Conservation (phyloP, 306 rosid genomes). For the Ormosia emarginata region DNA sequence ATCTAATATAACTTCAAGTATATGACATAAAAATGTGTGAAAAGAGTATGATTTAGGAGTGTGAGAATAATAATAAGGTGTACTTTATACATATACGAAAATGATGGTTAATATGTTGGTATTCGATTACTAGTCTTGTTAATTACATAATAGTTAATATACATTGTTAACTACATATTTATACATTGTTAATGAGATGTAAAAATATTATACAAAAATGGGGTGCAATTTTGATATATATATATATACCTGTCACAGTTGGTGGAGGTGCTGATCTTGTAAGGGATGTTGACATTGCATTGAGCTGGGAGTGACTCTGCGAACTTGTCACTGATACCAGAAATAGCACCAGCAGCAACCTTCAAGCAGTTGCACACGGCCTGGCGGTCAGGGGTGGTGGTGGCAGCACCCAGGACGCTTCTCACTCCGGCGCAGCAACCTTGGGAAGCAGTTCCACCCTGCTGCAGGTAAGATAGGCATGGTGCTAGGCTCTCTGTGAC, state of each 20-base stretch:
- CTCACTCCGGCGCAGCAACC: conserved; percentile 35
- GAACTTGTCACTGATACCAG: not conserved
- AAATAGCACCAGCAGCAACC: not conserved
- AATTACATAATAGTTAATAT: too few relatives aligned
- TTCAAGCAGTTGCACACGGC: conserved; percentile 48
- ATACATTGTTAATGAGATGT: too few relatives aligned
- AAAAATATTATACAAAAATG: too few relatives aligned
- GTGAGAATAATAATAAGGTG: too few relatives aligned
- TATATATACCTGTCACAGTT: conserved; percentile 26
- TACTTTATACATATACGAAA: too few relatives aligned
- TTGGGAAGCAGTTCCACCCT: not conserved
- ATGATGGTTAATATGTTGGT: too few relatives aligned
- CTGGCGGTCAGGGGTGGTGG: conserved; percentile 10
- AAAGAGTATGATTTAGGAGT: too few relatives aligned
- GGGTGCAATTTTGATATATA: too few relatives aligned
- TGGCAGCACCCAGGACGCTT: not conserved
- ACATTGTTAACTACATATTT: too few relatives aligned
- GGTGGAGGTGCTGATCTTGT: conserved; percentile 42
- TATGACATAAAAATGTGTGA: too few relatives aligned
- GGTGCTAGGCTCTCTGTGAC: not conserved
- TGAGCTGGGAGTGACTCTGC: conserved; percentile 30
- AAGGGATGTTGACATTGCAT: conserved; percentile 43
- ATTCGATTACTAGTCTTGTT: too few relatives aligned
- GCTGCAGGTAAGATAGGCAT: not conserved
- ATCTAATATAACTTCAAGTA: too few relatives aligned